Evolutionary conservation across 2,329 filamentous ascomycete genomes (phyloP), one percentile per base, ranked within the genome.

Genomic region (Alternaria atra): DNA sequence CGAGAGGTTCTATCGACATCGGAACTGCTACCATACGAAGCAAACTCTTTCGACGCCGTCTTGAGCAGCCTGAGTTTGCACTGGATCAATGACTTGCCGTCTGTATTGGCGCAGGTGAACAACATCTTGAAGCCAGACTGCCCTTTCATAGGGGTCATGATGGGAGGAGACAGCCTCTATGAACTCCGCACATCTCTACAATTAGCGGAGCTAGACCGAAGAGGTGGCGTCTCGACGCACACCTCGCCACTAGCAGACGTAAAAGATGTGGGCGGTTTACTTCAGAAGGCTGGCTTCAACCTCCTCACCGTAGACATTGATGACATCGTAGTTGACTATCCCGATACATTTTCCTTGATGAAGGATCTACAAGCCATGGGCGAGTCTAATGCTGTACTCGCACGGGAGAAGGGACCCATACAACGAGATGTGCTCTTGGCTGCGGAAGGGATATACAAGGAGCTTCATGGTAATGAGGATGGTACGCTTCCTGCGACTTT

Each of bases 51-150:
- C 77, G 94, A 98, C 77, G 88, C 97, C 6, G 92, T 97, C 10
- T 83, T 99, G 64, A 97, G 92, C 75, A 97, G 91, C 57, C 82
- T 97, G 60, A 94, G 91, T 59, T 84, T 99, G 76, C 95, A 99
- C 80, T 99, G 95, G 95, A 91, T 97, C 84, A 99, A 99, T 77
- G 93, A 99, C 78, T 87, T 99, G 5, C 95, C 95, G 0, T 91
- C 91, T 1, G 83, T 96, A 10, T 85, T 99, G 2, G 84, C 89
- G 1, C 92, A 97, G 75, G 90, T 97, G 75, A 97, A 97, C 82
- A 86, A 87, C 66, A 83, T 96, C 34, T 85, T 99, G 27, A 97
- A 96, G 79, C 93, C 94, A 0, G 95, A 99, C 77, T 86, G 87
- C 58, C 93, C 96, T 1, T 97, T 99, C 75, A 89, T 99, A 47